Conservation (phyloP, 139 green algal genomes). For the Chlamydomonas eustigma region DNA sequence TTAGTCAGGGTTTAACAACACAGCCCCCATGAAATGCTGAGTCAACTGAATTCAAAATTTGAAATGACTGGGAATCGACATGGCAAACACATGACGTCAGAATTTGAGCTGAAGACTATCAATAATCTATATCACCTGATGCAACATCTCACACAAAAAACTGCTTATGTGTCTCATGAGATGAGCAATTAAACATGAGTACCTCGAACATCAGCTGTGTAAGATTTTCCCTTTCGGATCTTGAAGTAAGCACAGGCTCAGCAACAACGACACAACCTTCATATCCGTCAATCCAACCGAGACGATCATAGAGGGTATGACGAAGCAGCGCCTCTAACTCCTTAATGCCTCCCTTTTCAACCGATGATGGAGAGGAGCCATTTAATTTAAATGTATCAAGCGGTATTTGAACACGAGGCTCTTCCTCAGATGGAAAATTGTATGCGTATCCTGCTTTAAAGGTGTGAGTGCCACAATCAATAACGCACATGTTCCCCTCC, state of each 20-base stretch:
- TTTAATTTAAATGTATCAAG: not conserved
- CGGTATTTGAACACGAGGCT: constrained; percentile 50
- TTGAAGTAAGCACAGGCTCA: constrained; percentile 63
- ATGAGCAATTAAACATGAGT: no score
- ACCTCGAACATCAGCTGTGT: constrained; percentile 77
- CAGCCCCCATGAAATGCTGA: no score
- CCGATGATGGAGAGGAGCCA: no score
- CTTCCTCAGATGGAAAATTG: constrained; percentile 57
- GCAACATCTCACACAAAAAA: no score
- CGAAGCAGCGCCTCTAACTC: constrained; percentile 66
- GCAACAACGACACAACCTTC: constrained; percentile 65
- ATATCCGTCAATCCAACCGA: constrained; percentile 64
- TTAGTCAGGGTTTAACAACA: no score
- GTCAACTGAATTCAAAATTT: no score
- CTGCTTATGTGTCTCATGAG: no score
- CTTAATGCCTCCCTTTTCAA: no score
- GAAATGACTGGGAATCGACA: no score
- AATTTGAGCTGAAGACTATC: no score
- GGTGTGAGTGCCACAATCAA: constrained; percentile 62
- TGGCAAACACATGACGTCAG: no score
- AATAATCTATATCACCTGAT: no score
- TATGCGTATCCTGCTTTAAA: constrained; percentile 59
- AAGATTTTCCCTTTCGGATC: constrained; percentile 64
- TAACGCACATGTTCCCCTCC: constrained; percentile 23
- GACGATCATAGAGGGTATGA: constrained; percentile 59